Conservation (phyloP, 2,329 filamentous ascomycete genomes). For the Stachybotrys chartarum region DNA sequence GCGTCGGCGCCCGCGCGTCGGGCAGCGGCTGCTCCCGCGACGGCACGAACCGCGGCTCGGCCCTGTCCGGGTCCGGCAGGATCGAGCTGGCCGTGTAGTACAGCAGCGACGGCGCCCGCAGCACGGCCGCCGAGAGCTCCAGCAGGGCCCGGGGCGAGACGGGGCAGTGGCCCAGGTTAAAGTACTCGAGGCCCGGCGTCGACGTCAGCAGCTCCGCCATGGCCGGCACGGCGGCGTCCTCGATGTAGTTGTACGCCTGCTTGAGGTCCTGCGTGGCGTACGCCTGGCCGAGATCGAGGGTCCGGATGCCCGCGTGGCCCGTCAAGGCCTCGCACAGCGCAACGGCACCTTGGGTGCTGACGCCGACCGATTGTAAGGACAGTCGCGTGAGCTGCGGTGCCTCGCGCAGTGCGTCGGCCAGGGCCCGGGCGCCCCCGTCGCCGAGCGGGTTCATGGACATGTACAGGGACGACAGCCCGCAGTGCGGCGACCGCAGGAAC, state of each 20-base stretch:
- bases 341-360: constrained; percentile 29
- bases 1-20: constrained; percentile 13
- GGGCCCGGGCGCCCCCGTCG: constrained; percentile 19
- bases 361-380: constrained; percentile 35
- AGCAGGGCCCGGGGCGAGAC: constrained; percentile 20
- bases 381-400: constrained; percentile 26
- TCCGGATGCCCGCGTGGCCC: constrained; percentile 24
- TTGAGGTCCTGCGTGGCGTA: constrained; percentile 38
- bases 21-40: constrained; percentile 15
- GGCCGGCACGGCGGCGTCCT: constrained; percentile 24
- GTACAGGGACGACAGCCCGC: constrained; percentile 27
- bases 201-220: constrained; percentile 25
- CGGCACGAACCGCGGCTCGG: constrained; percentile 19
- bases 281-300: constrained; percentile 36
- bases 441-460: constrained; percentile 30
- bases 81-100: constrained; percentile 30
- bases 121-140: constrained; percentile 19
- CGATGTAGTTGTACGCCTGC: constrained; percentile 40
- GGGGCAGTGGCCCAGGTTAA: constrained; percentile 33
- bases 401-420: constrained; percentile 21
- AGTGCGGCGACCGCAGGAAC: constrained; percentile 24
- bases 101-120: constrained; percentile 23
- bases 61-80: constrained; percentile 17
- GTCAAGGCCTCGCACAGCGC: constrained; percentile 28
- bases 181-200: constrained; percentile 26